These are phyloP conservation scores for Macrocybe gigantea DNA, from an alignment of 768 basidiomycete genomes.

Conservation along the genomic window DNA sequence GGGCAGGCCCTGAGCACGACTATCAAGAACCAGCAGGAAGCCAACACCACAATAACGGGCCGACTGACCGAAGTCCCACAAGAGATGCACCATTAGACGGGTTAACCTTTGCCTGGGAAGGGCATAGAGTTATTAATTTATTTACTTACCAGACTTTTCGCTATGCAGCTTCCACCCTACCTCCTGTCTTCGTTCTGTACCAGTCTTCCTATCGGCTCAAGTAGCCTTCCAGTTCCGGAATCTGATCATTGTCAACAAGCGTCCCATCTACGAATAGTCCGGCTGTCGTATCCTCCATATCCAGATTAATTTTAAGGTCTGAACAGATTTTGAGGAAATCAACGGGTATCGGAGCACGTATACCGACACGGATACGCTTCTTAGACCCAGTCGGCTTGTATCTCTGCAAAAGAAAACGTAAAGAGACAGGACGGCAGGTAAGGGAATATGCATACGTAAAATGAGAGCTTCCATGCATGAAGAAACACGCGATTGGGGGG, in stretches of 20 bases:
- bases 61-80: too few species aligned
- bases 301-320: constrained; percentile 37
- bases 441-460: constrained; percentile 36
- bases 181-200: background rate
- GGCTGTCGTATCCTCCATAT: constrained; percentile 29
- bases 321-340: constrained; percentile 50
- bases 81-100: background rate
- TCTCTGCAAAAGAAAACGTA: constrained; percentile 27
- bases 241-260: constrained; percentile 21
- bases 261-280: constrained; percentile 42
- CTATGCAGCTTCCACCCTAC: too few species aligned
- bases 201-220: constrained; percentile 13
- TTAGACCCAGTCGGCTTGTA: constrained; percentile 36
- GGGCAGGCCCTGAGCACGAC: constrained; percentile 41
- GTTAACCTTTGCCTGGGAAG: background rate
- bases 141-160: too few species aligned
- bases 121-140: background rate
- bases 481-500: constrained; percentile 50
- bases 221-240: constrained; percentile 32
- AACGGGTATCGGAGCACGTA: constrained; percentile 52
- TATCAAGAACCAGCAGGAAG: constrained; percentile 24
- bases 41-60: too few species aligned
- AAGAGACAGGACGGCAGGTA: background rate
- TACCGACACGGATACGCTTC: constrained; percentile 44
- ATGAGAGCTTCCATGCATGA: constrained; percentile 52